A percentile compares a stretch with the other conserved stretches of the same genome.
Evolutionary conservation across 129 eudicot species (phyloP).

Genomic region (Chrysanthemum makinoi): DNA sequence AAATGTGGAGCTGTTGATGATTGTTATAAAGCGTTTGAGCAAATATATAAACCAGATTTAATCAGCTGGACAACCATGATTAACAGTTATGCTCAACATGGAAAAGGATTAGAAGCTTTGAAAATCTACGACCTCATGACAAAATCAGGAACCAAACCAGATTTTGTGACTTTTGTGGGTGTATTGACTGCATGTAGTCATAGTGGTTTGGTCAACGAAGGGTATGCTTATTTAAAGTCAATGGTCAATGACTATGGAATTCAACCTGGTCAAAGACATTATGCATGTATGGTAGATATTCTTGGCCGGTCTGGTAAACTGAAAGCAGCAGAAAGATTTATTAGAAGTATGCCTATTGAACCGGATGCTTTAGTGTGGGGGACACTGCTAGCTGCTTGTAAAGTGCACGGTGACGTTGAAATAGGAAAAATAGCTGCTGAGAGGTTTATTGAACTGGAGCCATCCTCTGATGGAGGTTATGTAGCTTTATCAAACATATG

Average conservation of each 20-base stretch:
- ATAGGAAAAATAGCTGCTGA: conserved; percentile 71
- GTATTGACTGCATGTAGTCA: conserved; percentile 91
- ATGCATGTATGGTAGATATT: conserved; percentile 81
- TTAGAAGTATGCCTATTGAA: conserved; percentile 56
- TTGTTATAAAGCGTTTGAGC: conserved; percentile 50
- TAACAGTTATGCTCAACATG: conserved; percentile 65
- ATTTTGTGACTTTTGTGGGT: conserved; percentile 66
- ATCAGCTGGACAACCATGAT: conserved; percentile 80
- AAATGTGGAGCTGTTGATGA: conserved; percentile 57
- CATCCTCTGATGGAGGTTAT: conserved; percentile 56
- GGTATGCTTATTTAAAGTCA: conserved; percentile 52
- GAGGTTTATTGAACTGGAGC: conserved; percentile 62
- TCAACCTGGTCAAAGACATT: conserved; percentile 63
- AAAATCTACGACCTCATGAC: conserved; percentile 51
- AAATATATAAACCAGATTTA: conserved; percentile 55
- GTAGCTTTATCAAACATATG: conserved; percentile 67
- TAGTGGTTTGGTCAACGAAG: conserved; percentile 74
- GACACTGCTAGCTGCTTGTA: conserved; percentile 76
- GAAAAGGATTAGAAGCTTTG: conserved; percentile 72
- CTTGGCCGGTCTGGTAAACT: conserved; percentile 76
- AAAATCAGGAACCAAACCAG: conserved; percentile 61
- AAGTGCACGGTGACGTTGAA: conserved; percentile 68
- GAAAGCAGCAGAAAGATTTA: conserved; percentile 65
- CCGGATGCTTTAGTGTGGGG: conserved; percentile 76
- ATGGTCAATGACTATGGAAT: conserved; percentile 68